Evolutionary conservation across 2,329 filamentous ascomycete genomes (phyloP).

Genomic region (Pseudogymnoascus sp.): DNA sequence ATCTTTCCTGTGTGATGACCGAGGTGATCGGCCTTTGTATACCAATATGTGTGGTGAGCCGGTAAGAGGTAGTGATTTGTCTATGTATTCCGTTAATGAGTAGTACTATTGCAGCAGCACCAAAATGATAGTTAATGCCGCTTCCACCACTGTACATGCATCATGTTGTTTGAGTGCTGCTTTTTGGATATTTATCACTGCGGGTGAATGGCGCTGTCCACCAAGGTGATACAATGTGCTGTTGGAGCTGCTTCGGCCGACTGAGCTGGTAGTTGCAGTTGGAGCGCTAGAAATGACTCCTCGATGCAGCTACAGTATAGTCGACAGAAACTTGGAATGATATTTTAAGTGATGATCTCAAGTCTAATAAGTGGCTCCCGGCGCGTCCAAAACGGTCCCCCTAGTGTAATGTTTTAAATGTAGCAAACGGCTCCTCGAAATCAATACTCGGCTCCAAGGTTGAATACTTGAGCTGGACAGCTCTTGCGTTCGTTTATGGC

Average conservation of each 20-base stretch:
- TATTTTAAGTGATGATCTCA: neutral
- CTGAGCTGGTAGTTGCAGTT: neutral
- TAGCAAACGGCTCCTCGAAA: neutral
- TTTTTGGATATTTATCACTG: neutral
- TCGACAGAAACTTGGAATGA: neutral
- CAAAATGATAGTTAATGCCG: neutral
- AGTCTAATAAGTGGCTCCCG: neutral
- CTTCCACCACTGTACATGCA: neutral
- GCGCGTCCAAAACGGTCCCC: neutral
- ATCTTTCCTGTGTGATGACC: conserved; percentile 27
- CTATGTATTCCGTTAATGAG: neutral
- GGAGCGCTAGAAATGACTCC: neutral
- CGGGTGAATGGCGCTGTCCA: neutral
- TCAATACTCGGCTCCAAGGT: neutral
- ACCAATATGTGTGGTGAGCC: no score
- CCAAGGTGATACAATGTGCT: neutral
- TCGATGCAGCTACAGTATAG: neutral
- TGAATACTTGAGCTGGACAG: neutral
- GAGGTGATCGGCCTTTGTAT: conserved; percentile 25
- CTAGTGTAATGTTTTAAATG: neutral
- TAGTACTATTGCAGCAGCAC: neutral
- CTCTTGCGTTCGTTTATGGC: neutral
- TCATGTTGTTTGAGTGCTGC: neutral
- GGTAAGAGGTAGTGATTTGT: neutral
- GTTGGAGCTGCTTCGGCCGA: neutral